phyloP scores from a whole-genome alignment of 169 alveolate species.

The Pseudocohnilembus persalinus region DNA sequence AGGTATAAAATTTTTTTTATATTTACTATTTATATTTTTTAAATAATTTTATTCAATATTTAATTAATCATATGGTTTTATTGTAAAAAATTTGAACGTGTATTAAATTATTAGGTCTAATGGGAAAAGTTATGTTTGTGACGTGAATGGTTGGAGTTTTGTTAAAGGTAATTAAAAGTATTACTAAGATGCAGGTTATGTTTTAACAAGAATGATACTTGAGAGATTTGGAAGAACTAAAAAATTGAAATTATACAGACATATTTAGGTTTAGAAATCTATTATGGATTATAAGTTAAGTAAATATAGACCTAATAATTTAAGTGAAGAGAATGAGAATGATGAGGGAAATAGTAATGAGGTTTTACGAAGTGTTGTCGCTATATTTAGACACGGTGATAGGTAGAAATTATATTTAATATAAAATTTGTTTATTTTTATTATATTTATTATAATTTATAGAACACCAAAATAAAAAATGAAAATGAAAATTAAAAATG shows the following conservation, averaged over 20 bases:
- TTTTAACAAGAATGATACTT: conserved; percentile 30
- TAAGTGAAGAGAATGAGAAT: conserved; percentile 41
- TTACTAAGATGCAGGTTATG: conserved; percentile 91
- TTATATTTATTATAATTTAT: no score
- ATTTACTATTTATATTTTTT: no score
- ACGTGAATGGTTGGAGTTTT: conserved; percentile 98
- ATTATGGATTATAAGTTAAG: background rate
- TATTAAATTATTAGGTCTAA: no score
- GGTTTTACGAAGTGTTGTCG: conserved; percentile 95
- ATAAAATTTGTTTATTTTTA: no score
- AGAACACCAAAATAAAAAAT: conserved; percentile 97
- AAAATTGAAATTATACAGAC: background rate
- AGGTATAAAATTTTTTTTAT: no score
- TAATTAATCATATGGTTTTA: no score
- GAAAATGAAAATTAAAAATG: conserved; percentile 90
- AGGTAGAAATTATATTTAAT: background rate
- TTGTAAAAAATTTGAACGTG: no score
- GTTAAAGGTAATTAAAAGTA: conserved; percentile 94
- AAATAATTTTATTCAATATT: no score
- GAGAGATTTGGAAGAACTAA: conserved; percentile 30
- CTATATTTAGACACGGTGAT: conserved; percentile 98
- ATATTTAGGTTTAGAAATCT: background rate
- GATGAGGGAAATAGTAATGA: conserved; percentile 53
- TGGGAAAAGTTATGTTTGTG: conserved; percentile 96
- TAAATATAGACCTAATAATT: conserved; percentile 11